These are phyloP conservation scores for Flaveria linearis DNA, from an alignment of 129 eudicot species.

Conservation along the genomic window DNA sequence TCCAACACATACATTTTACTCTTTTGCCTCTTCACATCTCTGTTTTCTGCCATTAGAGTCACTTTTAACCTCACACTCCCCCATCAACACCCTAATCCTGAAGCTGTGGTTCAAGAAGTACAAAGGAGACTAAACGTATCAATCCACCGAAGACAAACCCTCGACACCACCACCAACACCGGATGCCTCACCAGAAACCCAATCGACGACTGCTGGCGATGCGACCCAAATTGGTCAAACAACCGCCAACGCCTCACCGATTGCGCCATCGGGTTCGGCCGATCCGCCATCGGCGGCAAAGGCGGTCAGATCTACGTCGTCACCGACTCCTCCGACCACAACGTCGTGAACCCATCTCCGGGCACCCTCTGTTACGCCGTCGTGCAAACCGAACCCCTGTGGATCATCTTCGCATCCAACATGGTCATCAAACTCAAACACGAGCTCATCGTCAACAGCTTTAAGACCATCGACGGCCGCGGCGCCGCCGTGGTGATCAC, in stretches of 20 bases:
- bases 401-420: constrained; percentile 70
- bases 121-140: constrained; percentile 77
- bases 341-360: constrained; percentile 71
- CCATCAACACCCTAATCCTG: constrained; percentile 93
- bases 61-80: constrained; percentile 74
- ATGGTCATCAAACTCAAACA: constrained; percentile 81
- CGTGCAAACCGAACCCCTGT: constrained; percentile 77
- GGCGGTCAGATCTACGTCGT: constrained; percentile 90
- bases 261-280: constrained; percentile 91
- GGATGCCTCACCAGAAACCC: constrained; percentile 86
- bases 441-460: constrained; percentile 76
- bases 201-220: constrained; percentile 94
- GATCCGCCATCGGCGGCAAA: constrained; percentile 74
- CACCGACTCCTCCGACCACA: constrained; percentile 85
- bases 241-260: constrained; percentile 84
- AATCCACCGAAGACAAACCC: constrained; percentile 55
- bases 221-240: constrained; percentile 86
- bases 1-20: constrained; percentile 48
- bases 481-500: constrained; percentile 79
- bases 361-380: constrained; percentile 93
- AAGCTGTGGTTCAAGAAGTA: constrained; percentile 75
- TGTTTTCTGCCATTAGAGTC: constrained; percentile 42
- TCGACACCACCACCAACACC: constrained; percentile 25
- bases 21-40: constrained; percentile 47
- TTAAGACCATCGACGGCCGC: constrained; percentile 89